A percentile compares a stretch with the other conserved stretches of the same genome.
Evolutionary conservation across 2,329 filamentous ascomycete species (phyloP).

Genomic region (Furcasterigmium sp.): DNA sequence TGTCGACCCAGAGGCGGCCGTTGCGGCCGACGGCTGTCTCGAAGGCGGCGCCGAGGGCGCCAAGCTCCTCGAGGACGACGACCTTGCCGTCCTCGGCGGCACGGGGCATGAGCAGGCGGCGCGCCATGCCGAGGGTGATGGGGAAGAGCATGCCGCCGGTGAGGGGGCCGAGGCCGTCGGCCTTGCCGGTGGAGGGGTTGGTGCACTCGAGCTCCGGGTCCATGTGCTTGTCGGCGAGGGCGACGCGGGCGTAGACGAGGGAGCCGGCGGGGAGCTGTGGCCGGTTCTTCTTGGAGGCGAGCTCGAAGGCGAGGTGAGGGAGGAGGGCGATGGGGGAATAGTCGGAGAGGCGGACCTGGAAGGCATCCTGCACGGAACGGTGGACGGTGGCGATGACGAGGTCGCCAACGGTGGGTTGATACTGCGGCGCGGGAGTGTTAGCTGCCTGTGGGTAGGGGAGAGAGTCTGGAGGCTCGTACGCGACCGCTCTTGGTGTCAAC

Average conservation of each 20-base stretch:
- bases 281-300: conserved; percentile 84
- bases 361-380: conserved; percentile 69
- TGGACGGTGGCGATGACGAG: conserved; percentile 84
- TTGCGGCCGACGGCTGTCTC: conserved; percentile 93
- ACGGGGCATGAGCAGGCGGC: conserved; percentile 65
- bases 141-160: conserved; percentile 81
- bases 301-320: conserved; percentile 87
- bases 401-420: conserved; percentile 74
- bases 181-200: conserved; percentile 77
- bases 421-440: conserved; percentile 47
- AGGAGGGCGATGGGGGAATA: conserved; percentile 63
- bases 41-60: conserved; percentile 71
- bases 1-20: conserved; percentile 87
- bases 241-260: conserved; percentile 83
- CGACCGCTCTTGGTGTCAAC: conserved; percentile 67
- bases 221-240: conserved; percentile 72
- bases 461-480: conserved; percentile 38
- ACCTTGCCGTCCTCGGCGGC: conserved; percentile 58
- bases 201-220: conserved; percentile 90
- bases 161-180: conserved; percentile 80
- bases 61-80: conserved; percentile 74
- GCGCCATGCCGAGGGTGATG: conserved; percentile 75
- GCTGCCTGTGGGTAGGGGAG: conserved; percentile 6
- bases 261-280: conserved; percentile 71
- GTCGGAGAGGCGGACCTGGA: conserved; percentile 71